Conservation (phyloP, 2,329 filamentous ascomycete species). For the Madurella fahalii region DNA sequence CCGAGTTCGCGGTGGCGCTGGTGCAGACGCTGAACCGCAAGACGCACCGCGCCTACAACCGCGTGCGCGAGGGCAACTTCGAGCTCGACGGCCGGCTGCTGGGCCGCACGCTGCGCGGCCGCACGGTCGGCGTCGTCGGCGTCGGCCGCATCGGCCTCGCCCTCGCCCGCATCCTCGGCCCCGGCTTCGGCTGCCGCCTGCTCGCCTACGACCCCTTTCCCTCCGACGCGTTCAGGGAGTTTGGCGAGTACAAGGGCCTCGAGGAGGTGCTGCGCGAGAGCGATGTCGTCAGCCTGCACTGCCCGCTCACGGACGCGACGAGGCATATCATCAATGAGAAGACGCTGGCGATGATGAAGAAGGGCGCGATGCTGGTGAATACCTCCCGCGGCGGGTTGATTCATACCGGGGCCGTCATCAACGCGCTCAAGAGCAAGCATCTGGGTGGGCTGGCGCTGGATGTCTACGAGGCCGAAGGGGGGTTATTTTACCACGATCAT, state of each 20-base stretch:
- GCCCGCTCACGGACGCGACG: conserved; percentile 58
- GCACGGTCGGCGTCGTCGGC: too few relatives aligned
- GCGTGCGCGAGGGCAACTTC: conserved; percentile 66
- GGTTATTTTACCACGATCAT: conserved; percentile 62
- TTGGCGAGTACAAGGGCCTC: too few relatives aligned
- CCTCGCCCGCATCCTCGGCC: too few relatives aligned
- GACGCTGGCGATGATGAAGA: conserved; percentile 53
- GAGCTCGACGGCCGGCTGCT: conserved; percentile 56
- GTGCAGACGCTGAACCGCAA: too few relatives aligned
- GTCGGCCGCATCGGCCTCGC: too few relatives aligned
- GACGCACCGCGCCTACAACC: too few relatives aligned
- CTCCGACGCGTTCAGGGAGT: too few relatives aligned
- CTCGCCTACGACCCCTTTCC: too few relatives aligned
- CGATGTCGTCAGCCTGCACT: conserved; percentile 64
- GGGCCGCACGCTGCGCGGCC: too few relatives aligned
- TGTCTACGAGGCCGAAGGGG: conserved; percentile 63
- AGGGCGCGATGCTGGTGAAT: conserved; percentile 59
- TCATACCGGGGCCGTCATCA: too few relatives aligned
- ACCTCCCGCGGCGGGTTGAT: conserved; percentile 64
- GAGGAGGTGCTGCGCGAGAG: too few relatives aligned
- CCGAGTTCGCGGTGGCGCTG: conserved; percentile 65
- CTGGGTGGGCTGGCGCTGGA: conserved; percentile 62
- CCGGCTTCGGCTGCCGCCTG: too few relatives aligned
- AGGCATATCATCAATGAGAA: conserved; percentile 55
- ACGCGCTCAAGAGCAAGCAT: conserved; percentile 56